Conservation (phyloP, 2,329 filamentous ascomycete species). For the Trichoderma cornu-damae region DNA sequence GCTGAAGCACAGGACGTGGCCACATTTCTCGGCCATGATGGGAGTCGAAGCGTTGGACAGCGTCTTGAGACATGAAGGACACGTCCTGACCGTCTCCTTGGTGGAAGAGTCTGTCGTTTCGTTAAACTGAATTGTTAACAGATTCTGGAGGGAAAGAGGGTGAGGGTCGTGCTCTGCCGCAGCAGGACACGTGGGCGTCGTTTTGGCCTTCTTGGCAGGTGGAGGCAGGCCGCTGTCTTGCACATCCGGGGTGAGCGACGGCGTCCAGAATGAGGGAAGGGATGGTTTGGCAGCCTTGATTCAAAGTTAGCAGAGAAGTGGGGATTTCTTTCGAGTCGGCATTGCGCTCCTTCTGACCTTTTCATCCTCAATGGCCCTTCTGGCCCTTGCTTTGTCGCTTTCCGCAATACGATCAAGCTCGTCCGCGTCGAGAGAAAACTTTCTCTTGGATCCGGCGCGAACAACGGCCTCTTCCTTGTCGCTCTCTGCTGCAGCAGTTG, state of each 20-base stretch:
- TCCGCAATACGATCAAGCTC: conserved; percentile 66
- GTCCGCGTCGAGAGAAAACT: conserved; percentile 68
- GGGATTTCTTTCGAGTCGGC: background rate
- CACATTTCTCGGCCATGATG: conserved; percentile 79
- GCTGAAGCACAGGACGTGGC: conserved; percentile 82
- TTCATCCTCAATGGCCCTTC: conserved; percentile 66
- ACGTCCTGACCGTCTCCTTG: conserved; percentile 48
- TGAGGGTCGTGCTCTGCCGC: conserved; percentile 64
- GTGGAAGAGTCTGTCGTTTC: conserved; percentile 55
- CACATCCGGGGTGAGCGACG: conserved; percentile 65
- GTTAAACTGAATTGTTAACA: conserved; percentile 72
- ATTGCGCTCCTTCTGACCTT: conserved; percentile 45
- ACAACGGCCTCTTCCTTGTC: background rate
- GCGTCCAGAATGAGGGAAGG: conserved; percentile 89
- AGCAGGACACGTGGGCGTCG: conserved; percentile 69
- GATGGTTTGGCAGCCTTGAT: conserved; percentile 56
- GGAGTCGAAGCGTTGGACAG: conserved; percentile 79
- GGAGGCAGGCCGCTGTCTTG: conserved; percentile 46
- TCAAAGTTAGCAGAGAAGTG: conserved; percentile 6
- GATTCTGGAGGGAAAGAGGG: conserved; percentile 67
- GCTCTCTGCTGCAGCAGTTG: background rate
- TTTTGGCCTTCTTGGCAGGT: conserved; percentile 58
- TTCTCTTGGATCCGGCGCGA: conserved; percentile 53
- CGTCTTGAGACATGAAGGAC: conserved; percentile 79
- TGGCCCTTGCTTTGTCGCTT: conserved; percentile 65